These are phyloP conservation scores for Trametes versicolor DNA, from an alignment of 1,284 basidiomycete species.

Conservation along the genomic window DNA sequence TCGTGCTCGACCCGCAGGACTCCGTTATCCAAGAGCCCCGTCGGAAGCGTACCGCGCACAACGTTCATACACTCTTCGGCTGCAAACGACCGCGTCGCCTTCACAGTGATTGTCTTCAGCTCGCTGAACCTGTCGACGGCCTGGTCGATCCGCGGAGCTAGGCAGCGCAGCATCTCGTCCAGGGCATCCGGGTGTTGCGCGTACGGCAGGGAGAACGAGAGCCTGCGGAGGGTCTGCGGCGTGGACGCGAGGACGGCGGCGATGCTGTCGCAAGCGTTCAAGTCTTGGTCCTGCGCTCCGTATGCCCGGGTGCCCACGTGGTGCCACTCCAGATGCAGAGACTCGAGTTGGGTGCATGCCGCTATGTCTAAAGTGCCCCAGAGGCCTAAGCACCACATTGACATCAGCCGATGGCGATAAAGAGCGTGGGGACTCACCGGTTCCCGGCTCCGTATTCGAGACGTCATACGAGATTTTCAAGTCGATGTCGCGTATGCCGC, in stretches of 20 bases:
- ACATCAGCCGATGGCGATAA: too few species aligned
- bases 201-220: not conserved
- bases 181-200: too few species aligned
- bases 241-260: not conserved
- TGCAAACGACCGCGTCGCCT: too few species aligned
- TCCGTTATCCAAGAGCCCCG: too few species aligned
- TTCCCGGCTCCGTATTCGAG: not conserved
- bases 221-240: not conserved
- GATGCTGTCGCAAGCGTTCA: not conserved
- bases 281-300: not conserved
- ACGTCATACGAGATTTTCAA: not conserved
- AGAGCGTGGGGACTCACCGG: not conserved
- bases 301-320: not conserved
- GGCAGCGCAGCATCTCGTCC: too few species aligned
- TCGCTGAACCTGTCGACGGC: too few species aligned
- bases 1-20: too few species aligned
- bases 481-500: not conserved
- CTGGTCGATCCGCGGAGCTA: too few species aligned
- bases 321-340: not conserved
- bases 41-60: too few species aligned
- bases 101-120: too few species aligned
- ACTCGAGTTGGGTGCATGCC: not conserved
- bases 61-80: too few species aligned
- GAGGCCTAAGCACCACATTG: not conserved
- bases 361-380: not conserved